phyloP scores from a whole-genome alignment of 345 rosid species.

The Eucalyptus coolabah region DNA sequence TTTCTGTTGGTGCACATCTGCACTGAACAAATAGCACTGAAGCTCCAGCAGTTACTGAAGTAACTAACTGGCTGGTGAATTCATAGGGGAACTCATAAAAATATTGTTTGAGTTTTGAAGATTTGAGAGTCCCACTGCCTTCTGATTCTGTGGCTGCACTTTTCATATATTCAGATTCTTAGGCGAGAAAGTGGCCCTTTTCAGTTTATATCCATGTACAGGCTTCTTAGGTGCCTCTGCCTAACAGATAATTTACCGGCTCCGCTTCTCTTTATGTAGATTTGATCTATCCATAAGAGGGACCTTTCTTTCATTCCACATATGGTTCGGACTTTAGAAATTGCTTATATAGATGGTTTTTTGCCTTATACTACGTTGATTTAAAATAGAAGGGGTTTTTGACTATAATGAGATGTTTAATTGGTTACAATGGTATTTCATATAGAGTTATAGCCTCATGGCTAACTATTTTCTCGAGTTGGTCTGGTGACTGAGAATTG shows the following conservation, averaged over 20 bases:
- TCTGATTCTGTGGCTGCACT: neutral
- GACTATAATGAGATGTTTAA: neutral
- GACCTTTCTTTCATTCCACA: neutral
- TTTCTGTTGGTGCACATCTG: neutral
- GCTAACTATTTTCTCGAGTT: neutral
- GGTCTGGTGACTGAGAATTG: constrained; percentile 31
- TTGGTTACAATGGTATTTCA: neutral
- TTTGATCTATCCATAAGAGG: neutral
- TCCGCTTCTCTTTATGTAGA: neutral
- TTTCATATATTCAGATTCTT: neutral
- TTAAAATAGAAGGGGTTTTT: neutral
- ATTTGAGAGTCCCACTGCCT: neutral
- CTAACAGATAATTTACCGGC: neutral
- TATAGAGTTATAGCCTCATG: neutral
- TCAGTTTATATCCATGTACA: neutral
- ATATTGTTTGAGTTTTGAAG: neutral
- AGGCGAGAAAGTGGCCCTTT: neutral
- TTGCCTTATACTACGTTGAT: neutral
- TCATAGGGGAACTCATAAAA: neutral
- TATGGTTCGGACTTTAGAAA: neutral
- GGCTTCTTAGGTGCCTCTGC: neutral
- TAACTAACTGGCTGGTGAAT: neutral
- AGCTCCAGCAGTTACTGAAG: neutral
- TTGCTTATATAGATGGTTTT: neutral
- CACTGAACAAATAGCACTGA: neutral